Percentiles rank a stretch among this genome's conserved stretches.
phyloP scores from a whole-genome alignment of 1,139 yeast genomes.

The Petasospora rhodanensis region DNA sequence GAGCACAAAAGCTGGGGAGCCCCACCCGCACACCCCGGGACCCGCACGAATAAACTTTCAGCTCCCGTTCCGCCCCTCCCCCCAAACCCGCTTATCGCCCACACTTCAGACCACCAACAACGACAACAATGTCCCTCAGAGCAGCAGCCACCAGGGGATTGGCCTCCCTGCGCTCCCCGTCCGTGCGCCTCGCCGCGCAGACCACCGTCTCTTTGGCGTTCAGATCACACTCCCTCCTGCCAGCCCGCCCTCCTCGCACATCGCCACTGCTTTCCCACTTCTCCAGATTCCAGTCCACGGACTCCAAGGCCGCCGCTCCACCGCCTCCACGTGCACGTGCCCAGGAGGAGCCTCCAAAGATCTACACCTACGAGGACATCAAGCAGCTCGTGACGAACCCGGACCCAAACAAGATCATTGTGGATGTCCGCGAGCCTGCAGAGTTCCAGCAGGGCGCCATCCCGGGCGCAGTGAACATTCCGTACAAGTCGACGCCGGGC shows the following conservation, averaged over 20 bases:
- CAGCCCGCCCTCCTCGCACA: too few species aligned
- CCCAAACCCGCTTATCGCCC: too few species aligned
- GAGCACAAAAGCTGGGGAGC: too few species aligned
- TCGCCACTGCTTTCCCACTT: neutral
- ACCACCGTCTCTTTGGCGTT: too few species aligned
- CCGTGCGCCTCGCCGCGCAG: too few species aligned
- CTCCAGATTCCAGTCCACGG: conserved; percentile 1
- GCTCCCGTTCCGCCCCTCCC: too few species aligned
- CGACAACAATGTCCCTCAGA: neutral
- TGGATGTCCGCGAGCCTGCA: conserved; percentile 90
- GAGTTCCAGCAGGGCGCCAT: conserved; percentile 71
- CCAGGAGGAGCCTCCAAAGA: conserved; percentile 38
- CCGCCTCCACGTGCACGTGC: conserved; percentile 13
- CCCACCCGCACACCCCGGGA: too few species aligned
- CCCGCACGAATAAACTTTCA: too few species aligned
- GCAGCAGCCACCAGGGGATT: too few species aligned
- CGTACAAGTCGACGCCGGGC: conserved; percentile 91
- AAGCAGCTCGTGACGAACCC: conserved; percentile 43
- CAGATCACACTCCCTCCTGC: too few species aligned
- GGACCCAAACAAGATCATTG: conserved; percentile 44
- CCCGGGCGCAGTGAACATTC: conserved; percentile 83
- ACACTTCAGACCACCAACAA: too few species aligned
- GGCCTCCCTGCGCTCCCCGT: too few species aligned
- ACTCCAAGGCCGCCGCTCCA: neutral
- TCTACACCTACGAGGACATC: conserved; percentile 53